Evolutionary conservation across 1,284 basidiomycete genomes (phyloP).

Genomic region (Cystobasidium slooffiae): DNA sequence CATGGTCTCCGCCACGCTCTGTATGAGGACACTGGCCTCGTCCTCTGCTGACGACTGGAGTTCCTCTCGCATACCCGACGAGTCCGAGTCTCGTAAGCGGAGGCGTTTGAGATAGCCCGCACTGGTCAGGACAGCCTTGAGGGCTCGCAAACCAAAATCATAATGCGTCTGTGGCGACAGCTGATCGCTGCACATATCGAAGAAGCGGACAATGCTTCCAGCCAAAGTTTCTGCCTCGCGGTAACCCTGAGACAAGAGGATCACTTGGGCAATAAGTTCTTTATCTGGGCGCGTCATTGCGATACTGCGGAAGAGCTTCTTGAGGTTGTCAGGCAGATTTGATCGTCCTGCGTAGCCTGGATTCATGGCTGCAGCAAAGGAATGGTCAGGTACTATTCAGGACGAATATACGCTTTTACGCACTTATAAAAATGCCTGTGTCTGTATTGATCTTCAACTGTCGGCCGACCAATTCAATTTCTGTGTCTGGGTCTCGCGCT

Average conservation of each 20-base stretch:
- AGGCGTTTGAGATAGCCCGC: conserved; percentile 98
- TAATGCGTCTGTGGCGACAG: conserved; percentile 97
- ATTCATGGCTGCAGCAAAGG: conserved; percentile 64
- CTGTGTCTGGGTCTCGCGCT: conserved; percentile 77
- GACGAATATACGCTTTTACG: conserved; percentile 9
- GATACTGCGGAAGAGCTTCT: conserved; percentile 91
- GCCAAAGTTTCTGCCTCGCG: conserved; percentile 93
- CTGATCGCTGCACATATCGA: conserved; percentile 97
- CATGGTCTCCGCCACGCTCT: conserved; percentile 99
- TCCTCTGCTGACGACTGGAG: conserved; percentile 67
- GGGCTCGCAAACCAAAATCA: conserved; percentile 96
- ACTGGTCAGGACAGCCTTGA: conserved; percentile 94
- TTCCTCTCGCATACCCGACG: conserved; percentile 59
- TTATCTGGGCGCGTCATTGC: conserved; percentile 99
- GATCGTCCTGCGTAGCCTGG: conserved; percentile 94
- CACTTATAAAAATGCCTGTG: conserved; percentile 67
- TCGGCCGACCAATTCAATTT: conserved; percentile 97
- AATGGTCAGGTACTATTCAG: not conserved
- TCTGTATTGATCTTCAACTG: conserved; percentile 89
- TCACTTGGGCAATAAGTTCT: conserved; percentile 97
- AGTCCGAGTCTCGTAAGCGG: conserved; percentile 65
- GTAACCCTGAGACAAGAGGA: conserved; percentile 99
- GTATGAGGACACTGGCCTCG: conserved; percentile 96
- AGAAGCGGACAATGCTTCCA: conserved; percentile 98
- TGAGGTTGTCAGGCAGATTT: conserved; percentile 94